Conservation (phyloP, 495 filamentous ascomycete species). For the Pyronema omphalodes region DNA sequence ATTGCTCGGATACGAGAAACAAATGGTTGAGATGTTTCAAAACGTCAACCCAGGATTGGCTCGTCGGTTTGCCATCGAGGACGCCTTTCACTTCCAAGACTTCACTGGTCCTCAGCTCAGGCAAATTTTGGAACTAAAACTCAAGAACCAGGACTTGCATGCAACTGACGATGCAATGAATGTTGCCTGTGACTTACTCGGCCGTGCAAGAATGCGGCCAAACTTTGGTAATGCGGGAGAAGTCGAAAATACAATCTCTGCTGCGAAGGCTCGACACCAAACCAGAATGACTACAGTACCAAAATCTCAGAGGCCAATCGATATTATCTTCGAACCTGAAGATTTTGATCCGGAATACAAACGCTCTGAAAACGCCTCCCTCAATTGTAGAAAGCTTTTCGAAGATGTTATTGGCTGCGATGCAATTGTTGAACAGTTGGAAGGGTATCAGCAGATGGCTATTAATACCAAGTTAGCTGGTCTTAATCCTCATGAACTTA, state of each 20-base stretch:
- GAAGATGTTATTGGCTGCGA: conserved; percentile 50
- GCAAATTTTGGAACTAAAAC: conserved; percentile 29
- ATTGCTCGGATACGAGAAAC: conserved; percentile 57
- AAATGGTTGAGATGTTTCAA: conserved; percentile 62
- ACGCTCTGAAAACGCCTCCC: conserved; percentile 31
- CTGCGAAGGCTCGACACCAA: conserved; percentile 15
- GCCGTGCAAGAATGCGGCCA: conserved; percentile 35
- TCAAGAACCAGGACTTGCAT: conserved; percentile 31
- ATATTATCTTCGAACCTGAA: conserved; percentile 31
- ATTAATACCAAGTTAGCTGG: conserved; percentile 31
- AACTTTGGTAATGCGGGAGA: conserved; percentile 47
- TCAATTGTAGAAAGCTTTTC: conserved; percentile 33
- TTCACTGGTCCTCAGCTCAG: conserved; percentile 25
- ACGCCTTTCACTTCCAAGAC: conserved; percentile 38
- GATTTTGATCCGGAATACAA: conserved; percentile 57
- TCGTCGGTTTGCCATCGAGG: conserved; percentile 46
- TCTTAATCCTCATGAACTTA: conserved; percentile 38
- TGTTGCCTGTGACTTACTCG: conserved; percentile 34
- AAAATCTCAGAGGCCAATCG: conserved; percentile 25
- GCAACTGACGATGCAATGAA: conserved; percentile 28
- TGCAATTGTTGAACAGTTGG: conserved; percentile 36
- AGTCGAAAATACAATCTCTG: conserved; percentile 42
- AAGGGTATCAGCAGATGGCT: conserved; percentile 40
- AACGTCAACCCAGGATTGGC: conserved; percentile 60
- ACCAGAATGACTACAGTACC: conserved; percentile 38